Percentiles rank a stretch among this genome's conserved stretches.
These are phyloP conservation scores for Fraxinus albicans DNA, from an alignment of 305 asterid species.

Conservation along the genomic window DNA sequence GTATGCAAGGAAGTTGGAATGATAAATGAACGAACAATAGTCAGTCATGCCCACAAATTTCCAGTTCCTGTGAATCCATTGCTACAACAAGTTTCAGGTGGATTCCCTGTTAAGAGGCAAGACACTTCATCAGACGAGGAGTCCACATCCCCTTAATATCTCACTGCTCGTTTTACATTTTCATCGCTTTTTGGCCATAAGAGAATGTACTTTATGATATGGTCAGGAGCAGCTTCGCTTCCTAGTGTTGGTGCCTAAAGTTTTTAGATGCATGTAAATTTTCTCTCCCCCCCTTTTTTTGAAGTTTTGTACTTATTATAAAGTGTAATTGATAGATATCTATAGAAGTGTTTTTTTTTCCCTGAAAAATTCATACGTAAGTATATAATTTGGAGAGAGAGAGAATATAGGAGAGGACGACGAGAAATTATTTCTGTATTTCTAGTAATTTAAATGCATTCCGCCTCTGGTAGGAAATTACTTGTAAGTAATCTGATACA, in stretches of 20 bases:
- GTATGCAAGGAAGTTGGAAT: constrained; percentile 91
- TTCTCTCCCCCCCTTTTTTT: constrained; percentile 1
- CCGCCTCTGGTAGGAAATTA: neutral
- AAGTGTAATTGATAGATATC: constrained; percentile 22
- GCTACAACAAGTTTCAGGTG: constrained; percentile 45
- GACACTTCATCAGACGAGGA: constrained; percentile 51
- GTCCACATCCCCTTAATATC: constrained; percentile 25
- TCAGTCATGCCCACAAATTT: constrained; percentile 66
- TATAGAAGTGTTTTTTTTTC: constrained; percentile 26
- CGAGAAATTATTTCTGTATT: neutral
- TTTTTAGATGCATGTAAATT: constrained; percentile 29
- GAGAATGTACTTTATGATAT: constrained; percentile 30
- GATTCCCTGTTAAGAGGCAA: constrained; percentile 35
- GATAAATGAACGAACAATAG: constrained; percentile 74
- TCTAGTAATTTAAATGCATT: neutral
- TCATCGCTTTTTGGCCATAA: constrained; percentile 22
- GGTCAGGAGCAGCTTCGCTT: constrained; percentile 34
- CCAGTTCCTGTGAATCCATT: constrained; percentile 88
- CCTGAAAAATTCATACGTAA: neutral
- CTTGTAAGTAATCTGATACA: neutral
- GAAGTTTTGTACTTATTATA: constrained; percentile 39
- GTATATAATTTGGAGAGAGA: neutral
- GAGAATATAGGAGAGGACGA: neutral
- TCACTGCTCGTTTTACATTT: constrained; percentile 8
- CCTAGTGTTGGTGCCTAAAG: constrained; percentile 28